A percentile compares a stretch with the other conserved stretches of the same genome.
Conservation (phyloP, 2,329 filamentous ascomycete species). For the Fusarium protoensiforme region DNA sequence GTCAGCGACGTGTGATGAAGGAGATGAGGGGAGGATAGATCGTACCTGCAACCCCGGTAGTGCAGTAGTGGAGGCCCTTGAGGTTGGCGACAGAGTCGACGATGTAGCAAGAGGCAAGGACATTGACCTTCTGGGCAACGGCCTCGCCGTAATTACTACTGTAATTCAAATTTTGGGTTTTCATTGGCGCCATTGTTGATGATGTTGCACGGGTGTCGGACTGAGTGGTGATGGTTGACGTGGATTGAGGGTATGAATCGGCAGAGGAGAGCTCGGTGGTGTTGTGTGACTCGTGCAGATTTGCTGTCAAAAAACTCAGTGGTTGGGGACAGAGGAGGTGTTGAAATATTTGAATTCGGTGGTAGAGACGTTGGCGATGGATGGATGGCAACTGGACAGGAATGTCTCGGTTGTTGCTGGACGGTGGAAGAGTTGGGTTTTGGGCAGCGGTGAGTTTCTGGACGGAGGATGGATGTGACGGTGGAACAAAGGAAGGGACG, state of each 20-base stretch:
- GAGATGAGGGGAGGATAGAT: conserved; percentile 20
- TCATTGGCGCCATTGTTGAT: conserved; percentile 73
- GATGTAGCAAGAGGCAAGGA: conserved; percentile 92
- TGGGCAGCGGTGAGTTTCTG: conserved; percentile 33
- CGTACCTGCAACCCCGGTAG: conserved; percentile 85
- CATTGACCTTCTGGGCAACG: conserved; percentile 73
- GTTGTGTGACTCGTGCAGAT: conserved; percentile 11
- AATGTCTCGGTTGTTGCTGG: conserved; percentile 11
- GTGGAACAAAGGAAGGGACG: conserved; percentile 9
- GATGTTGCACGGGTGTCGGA: conserved; percentile 39
- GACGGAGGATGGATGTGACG: conserved; percentile 14
- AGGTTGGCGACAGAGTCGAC: conserved; percentile 79
- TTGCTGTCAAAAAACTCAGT: conserved; percentile 6
- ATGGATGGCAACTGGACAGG: background rate
- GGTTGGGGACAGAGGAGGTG: background rate
- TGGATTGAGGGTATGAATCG: conserved; percentile 23
- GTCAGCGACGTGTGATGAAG: conserved; percentile 20
- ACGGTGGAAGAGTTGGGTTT: conserved; percentile 20
- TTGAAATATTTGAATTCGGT: background rate
- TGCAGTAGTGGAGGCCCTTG: conserved; percentile 93
- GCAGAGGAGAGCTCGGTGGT: conserved; percentile 9
- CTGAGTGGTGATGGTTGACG: conserved; percentile 24
- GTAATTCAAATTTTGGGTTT: conserved; percentile 74
- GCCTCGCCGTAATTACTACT: conserved; percentile 82
- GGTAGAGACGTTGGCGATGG: conserved; percentile 17